phyloP scores from a whole-genome alignment of 768 basidiomycete species.

The Pulveroboletus sp. region DNA sequence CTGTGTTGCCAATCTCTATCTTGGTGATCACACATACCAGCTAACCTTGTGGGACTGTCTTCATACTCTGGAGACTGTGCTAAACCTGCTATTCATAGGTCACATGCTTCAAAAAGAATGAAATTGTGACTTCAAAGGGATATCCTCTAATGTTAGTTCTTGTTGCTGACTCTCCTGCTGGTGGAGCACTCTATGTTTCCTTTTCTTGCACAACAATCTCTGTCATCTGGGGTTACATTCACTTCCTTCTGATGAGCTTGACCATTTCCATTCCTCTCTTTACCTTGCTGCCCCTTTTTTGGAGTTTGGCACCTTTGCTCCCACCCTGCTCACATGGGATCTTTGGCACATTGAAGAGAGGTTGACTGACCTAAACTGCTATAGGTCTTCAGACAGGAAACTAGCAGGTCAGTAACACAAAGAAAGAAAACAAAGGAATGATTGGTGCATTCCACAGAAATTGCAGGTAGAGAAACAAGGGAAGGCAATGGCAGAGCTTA shows the following conservation, averaged over 20 bases:
- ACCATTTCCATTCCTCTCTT: background rate
- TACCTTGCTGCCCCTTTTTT: background rate
- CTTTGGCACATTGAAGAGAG: too few species aligned
- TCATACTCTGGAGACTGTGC: background rate
- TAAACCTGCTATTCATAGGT: background rate
- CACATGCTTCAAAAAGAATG: background rate
- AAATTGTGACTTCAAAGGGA: background rate
- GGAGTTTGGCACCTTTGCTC: too few species aligned
- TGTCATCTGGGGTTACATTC: too few species aligned
- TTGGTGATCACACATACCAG: background rate
- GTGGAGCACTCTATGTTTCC: background rate
- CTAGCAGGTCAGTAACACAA: too few species aligned
- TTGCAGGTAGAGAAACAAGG: too few species aligned
- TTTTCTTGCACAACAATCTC: background rate
- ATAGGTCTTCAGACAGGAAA: too few species aligned
- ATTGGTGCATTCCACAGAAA: too few species aligned
- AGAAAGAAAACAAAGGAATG: too few species aligned
- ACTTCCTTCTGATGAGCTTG: accelerated
- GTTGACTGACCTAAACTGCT: too few species aligned
- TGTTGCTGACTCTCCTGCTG: background rate
- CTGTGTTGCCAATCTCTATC: background rate
- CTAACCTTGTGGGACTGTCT: background rate
- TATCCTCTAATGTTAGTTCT: accelerated
- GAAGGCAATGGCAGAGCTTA: too few species aligned
- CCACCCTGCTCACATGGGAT: background rate